These are phyloP conservation scores for Butyriboletus loyo DNA, from an alignment of 768 basidiomycete genomes.

Conservation along the genomic window DNA sequence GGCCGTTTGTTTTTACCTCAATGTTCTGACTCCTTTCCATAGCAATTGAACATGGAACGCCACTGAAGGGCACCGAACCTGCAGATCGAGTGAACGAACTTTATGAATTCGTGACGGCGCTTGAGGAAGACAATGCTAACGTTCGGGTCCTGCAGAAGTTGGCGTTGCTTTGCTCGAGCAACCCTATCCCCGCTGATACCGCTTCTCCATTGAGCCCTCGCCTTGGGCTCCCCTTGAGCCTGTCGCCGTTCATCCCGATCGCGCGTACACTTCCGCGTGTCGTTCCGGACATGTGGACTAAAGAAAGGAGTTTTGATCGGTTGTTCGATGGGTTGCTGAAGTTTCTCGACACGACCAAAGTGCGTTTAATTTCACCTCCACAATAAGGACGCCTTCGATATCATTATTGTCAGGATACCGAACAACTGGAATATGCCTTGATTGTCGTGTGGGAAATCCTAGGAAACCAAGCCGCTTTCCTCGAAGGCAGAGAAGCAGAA, in stretches of 20 bases:
- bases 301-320: constrained; percentile 64
- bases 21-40: constrained; percentile 9
- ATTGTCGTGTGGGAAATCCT: constrained; percentile 84
- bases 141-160: constrained; percentile 61
- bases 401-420: constrained; percentile 45
- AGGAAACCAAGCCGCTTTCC: constrained; percentile 63
- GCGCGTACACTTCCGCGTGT: constrained; percentile 37
- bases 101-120: constrained; percentile 46
- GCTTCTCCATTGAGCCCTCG: constrained; percentile 55
- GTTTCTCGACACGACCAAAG: constrained; percentile 62
- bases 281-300: constrained; percentile 66
- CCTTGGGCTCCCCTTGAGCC: constrained; percentile 49
- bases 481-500: constrained; percentile 80
- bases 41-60: constrained; percentile 46
- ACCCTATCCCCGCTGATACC: constrained; percentile 43
- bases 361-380: constrained; percentile 32
- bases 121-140: constrained; percentile 53
- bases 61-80: constrained; percentile 38
- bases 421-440: constrained; percentile 72
- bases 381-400: background rate
- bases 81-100: constrained; percentile 49
- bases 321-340: constrained; percentile 64
- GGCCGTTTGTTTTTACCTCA: background rate
- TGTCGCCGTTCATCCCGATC: constrained; percentile 53
- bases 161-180: constrained; percentile 58